Base-by-base conservation (phyloP, 768 basidiomycete species). In the Mycena kentingensis region DNA sequence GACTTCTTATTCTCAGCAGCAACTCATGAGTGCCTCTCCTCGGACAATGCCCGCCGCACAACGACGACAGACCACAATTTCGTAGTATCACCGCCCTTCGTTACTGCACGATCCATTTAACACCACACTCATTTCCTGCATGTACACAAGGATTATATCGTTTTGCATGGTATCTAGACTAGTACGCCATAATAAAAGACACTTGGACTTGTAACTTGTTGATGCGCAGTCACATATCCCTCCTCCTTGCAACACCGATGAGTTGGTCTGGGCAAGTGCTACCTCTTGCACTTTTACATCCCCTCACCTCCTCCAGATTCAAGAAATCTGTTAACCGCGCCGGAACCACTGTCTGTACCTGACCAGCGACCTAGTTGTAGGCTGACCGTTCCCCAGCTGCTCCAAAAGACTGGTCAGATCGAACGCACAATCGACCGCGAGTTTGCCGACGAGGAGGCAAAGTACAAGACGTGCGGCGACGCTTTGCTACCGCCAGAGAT, bases 361-460 rank as follows among this genome's bases (percentile, higher is more conserved):
- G n/a, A n/a, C n/a, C n/a, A n/a, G n/a, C n/a, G n/a, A n/a, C n/a
- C n/a, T n/a, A n/a, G n/a, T n/a, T n/a, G n/a, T n/a, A n/a, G n/a
- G 26, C 52, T 55, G 52, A 58, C 58, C 35, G 49, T 26, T 24
- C 28, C 45, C 36, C 65, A 93, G 90, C 80, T 98, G 63, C 80
- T 96, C 68, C 95, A 98, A 78, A 98, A 98, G 83, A 96, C 95
- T 1, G 96, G 96, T 50, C 95, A 98, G 72, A 93, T 98, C 54
- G 96, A 98, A 67, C 80, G 94, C 25, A 98, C 96, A 0, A 83
- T 97, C 22, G 96, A 98, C 71, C 77, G 90, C 44, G 94, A 98
- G 65, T 98, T 97, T 64, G 78, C 87, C 13, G 88, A 94, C 52
- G 95, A 97, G 70, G 93, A 97, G 68, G 82, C 85, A 42, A 90